A percentile compares a stretch with the other conserved stretches of the same genome.
Evolutionary conservation across 257 asterid genomes (phyloP).

Genomic region (Hygrophila difformis): DNA sequence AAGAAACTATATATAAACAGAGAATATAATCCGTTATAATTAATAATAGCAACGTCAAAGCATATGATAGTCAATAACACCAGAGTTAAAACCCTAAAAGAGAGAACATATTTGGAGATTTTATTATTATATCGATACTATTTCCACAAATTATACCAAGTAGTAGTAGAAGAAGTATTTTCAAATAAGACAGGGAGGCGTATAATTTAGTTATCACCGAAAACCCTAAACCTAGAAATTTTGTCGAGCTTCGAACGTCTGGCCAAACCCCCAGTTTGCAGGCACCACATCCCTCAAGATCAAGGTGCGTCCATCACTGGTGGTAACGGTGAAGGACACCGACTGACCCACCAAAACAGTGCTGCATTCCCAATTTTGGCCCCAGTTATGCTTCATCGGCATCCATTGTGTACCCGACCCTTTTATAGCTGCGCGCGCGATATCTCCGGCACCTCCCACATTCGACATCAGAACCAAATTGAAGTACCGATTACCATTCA

Average conservation of each 20-base stretch:
- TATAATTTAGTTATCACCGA: too few species aligned
- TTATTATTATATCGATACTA: too few species aligned
- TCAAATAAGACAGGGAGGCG: too few species aligned
- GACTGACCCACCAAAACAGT: constrained; percentile 12
- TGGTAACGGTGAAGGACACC: constrained; percentile 8
- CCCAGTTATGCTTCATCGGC: constrained; percentile 18
- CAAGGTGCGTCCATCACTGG: constrained; percentile 11
- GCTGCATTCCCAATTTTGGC: constrained; percentile 14
- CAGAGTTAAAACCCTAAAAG: too few species aligned
- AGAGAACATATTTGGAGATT: too few species aligned
- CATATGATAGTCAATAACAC: too few species aligned
- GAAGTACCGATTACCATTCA: constrained; percentile 13
- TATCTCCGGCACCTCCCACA: constrained; percentile 19
- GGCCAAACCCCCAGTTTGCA: constrained; percentile 16
- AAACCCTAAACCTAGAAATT: too few species aligned
- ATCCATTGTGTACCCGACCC: constrained; percentile 14
- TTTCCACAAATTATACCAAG: too few species aligned
- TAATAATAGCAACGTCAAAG: too few species aligned
- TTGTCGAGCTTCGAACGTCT: constrained; percentile 16
- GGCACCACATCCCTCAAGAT: constrained; percentile 8
- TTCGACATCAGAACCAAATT: constrained; percentile 13
- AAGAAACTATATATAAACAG: too few species aligned
- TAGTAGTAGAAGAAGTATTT: too few species aligned
- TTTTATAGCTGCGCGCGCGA: constrained; percentile 2
- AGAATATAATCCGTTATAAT: too few species aligned